Percentiles rank a stretch among this genome's conserved stretches.
These are phyloP conservation scores for Daldinia sp. DNA, from an alignment of 2,329 filamentous ascomycete genomes.

Conservation along the genomic window DNA sequence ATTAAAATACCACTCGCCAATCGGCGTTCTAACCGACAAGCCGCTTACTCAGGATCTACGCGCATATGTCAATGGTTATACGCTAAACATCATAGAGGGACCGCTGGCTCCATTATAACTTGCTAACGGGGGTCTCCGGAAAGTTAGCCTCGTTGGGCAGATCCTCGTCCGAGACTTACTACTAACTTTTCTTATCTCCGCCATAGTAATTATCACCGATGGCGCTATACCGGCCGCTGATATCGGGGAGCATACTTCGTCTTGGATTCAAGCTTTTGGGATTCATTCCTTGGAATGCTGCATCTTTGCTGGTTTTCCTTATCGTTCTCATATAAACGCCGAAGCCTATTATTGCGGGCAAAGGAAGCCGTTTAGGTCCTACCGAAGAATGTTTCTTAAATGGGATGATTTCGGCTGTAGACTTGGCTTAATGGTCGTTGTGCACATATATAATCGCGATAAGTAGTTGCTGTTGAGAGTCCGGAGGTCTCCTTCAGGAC, in stretches of 20 bases:
- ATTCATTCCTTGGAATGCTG: no score
- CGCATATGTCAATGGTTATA: not conserved
- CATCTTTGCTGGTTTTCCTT: no score
- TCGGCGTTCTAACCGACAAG: not conserved
- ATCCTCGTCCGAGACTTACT: not conserved
- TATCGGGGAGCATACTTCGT: no score
- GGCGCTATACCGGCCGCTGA: not conserved
- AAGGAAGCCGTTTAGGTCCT: no score
- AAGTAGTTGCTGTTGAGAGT: not conserved
- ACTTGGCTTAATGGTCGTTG: no score
- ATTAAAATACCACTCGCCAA: not conserved
- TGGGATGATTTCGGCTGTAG: no score
- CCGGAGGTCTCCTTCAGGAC: no score
- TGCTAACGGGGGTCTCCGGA: not conserved
- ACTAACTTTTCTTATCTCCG: not conserved
- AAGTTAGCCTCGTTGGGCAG: not conserved
- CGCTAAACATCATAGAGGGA: not conserved
- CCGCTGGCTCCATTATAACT: not conserved
- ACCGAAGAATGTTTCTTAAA: no score
- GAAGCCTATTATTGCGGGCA: no score
- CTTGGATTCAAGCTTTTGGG: no score
- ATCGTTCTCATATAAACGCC: no score
- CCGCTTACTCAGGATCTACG: not conserved
- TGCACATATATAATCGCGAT: not conserved
- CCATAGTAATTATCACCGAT: constrained; percentile 5